Base-by-base conservation (phyloP, 108 stramenopile genomes). In the Cyclotella atomus region DNA sequence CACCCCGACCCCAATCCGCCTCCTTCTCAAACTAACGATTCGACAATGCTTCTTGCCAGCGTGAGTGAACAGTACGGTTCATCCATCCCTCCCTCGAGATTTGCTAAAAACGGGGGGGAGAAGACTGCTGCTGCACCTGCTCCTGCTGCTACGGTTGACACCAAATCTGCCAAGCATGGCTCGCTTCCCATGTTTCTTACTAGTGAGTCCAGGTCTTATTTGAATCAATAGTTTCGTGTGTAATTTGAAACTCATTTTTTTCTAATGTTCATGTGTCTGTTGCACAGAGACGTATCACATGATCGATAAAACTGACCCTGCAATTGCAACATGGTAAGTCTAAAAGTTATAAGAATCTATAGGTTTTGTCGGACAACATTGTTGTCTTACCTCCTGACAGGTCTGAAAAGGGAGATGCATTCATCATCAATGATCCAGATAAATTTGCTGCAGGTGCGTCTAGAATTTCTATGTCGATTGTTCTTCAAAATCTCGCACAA, bases 211-310 rank as follows among this genome's bases (percentile, higher is more conserved):
- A 52, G 24, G 3, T n/a, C n/a, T n/a, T n/a, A n/a, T 43, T 43
- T 25, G 9, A 45, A 25, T 19, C 2, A 41, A 16, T 36, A 10
- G 8, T 24, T 21, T 38, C 24, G n/a, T 3, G 5, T 23, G 24
- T 30, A n/a, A 15, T 27, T 28, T 45, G 44, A 19, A 32, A 20
- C 30, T 30, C 27, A 33, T 63, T 54, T 6, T 28, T 55, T 65
- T 54, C 30, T 19, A 20, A 54, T 45, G n/a, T n/a, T n/a, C n/a
- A n/a, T n/a, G n/a, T n/a, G n/a, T n/a, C n/a, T n/a, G n/a, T n/a
- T n/a, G n/a, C 23, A 45, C 73, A 87, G 87, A 90, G 62, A 88
- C 89, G 17, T 90, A 88, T 67, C 89, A 90, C 60, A 90, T 90
- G 89, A 90, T 90, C 53, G 85, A 88, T 63, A 70, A 82, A 57